Evolutionary conservation across 169 alveolate species (phyloP).

Genomic region (Besnoitia besnoiti): DNA sequence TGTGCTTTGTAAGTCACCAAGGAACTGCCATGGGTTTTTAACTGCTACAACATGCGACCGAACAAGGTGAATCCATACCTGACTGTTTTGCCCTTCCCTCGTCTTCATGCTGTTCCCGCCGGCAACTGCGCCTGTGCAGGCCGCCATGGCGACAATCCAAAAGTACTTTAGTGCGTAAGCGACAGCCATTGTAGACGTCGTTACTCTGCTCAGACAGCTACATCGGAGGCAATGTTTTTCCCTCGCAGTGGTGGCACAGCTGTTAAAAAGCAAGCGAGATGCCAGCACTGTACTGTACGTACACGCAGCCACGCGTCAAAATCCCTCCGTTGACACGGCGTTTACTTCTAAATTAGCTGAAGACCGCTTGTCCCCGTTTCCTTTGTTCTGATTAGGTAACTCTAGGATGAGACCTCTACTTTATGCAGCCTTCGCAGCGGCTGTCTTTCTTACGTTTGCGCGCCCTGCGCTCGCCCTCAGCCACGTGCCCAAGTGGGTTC

Average conservation of each 20-base stretch:
- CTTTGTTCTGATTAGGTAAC: not conserved
- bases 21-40: not conserved
- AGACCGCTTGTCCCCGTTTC: not conserved
- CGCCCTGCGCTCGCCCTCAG: not conserved
- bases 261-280: too few relatives aligned
- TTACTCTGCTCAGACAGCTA: not conserved
- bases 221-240: not conserved
- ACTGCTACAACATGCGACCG: not conserved
- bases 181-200: not conserved
- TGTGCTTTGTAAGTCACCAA: not conserved
- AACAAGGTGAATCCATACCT: not conserved
- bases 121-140: not conserved
- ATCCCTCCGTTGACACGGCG: not conserved
- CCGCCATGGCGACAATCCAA: not conserved
- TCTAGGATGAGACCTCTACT: not conserved
- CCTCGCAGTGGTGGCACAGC: too few relatives aligned
- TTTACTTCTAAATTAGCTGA: not conserved
- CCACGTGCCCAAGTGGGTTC: constrained; percentile 29
- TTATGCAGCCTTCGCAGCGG: not conserved
- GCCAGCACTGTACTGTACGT: not conserved
- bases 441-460: not conserved
- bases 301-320: not conserved
- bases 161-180: not conserved
- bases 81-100: not conserved
- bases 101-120: not conserved